These are phyloP conservation scores for Triangularia setosa DNA, from an alignment of 2,329 filamentous ascomycete species.

Conservation along the genomic window DNA sequence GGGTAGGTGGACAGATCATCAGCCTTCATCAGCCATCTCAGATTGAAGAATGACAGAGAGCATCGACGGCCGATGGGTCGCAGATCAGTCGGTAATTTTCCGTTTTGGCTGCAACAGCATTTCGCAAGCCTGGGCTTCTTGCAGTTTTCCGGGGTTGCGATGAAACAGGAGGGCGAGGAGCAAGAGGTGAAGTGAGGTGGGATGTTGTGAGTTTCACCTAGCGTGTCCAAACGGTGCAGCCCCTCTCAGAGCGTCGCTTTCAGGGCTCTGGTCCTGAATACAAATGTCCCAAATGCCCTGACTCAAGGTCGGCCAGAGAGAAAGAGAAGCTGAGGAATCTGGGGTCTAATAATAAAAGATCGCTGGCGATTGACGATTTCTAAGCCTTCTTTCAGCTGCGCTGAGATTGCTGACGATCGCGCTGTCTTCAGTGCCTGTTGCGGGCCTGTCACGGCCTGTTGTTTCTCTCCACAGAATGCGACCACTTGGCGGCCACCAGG, in stretches of 20 bases:
- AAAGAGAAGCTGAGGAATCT: not conserved
- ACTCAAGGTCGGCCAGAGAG: not conserved
- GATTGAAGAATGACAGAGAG: not conserved
- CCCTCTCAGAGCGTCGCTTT: not conserved
- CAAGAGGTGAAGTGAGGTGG: no score
- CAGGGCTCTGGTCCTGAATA: not conserved
- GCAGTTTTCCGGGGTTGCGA: not conserved
- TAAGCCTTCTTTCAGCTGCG: not conserved
- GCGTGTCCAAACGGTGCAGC: not conserved
- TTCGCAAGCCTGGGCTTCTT: not conserved
- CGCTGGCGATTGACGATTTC: constrained; percentile 1
- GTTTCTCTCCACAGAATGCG: constrained; percentile 5
- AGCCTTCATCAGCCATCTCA: not conserved
- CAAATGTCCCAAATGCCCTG: not conserved
- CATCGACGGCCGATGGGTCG: constrained; percentile 1
- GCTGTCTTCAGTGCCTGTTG: not conserved
- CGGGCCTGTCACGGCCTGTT: not conserved
- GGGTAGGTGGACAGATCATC: not conserved
- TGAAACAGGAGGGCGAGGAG: no score
- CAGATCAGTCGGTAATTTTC: constrained; percentile 23
- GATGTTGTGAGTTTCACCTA: not conserved
- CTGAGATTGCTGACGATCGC: constrained; percentile 4
- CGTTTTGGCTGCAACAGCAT: constrained; percentile 3
- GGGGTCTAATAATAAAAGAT: not conserved
- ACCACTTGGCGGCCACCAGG: not conserved